phyloP scores from a whole-genome alignment of 768 basidiomycete genomes.

The Chlorophyllum brunneum region DNA sequence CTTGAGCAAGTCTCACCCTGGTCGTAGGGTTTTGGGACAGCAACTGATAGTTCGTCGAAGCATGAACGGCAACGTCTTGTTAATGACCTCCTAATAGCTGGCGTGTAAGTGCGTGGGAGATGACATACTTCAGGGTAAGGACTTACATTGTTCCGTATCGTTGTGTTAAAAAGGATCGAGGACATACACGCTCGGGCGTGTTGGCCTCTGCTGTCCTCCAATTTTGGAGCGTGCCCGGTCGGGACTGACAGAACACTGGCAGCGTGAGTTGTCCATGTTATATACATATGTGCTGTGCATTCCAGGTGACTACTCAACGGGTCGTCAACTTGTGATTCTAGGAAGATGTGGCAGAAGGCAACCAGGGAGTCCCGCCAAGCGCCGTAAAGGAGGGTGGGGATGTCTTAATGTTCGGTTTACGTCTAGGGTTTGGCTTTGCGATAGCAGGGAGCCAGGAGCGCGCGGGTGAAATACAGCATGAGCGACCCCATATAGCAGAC shows the following conservation, averaged over 20 bases:
- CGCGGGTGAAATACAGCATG: neutral
- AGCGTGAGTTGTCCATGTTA: too few relatives aligned
- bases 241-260: too few relatives aligned
- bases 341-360: too few relatives aligned
- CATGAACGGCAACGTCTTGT: conserved; percentile 55
- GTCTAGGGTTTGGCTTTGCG: neutral
- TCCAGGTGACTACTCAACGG: too few relatives aligned
- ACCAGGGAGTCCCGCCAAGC: too few relatives aligned
- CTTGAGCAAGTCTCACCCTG: conserved; percentile 47
- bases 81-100: conserved; percentile 58
- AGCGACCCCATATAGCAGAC: neutral
- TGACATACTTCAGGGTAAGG: neutral
- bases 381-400: too few relatives aligned
- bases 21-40: conserved; percentile 50
- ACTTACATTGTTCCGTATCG: conserved; percentile 47
- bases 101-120: too few relatives aligned
- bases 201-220: conserved; percentile 52
- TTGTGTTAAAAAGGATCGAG: conserved; percentile 43
- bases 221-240: conserved; percentile 37
- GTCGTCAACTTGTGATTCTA: too few relatives aligned
- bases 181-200: conserved; percentile 50
- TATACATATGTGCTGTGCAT: too few relatives aligned
- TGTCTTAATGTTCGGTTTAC: neutral
- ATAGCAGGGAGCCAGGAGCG: too few relatives aligned
- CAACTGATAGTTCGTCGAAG: conserved; percentile 58